These are phyloP conservation scores for Aspergillus hortae DNA, from an alignment of 2,329 filamentous ascomycete genomes.

Conservation along the genomic window DNA sequence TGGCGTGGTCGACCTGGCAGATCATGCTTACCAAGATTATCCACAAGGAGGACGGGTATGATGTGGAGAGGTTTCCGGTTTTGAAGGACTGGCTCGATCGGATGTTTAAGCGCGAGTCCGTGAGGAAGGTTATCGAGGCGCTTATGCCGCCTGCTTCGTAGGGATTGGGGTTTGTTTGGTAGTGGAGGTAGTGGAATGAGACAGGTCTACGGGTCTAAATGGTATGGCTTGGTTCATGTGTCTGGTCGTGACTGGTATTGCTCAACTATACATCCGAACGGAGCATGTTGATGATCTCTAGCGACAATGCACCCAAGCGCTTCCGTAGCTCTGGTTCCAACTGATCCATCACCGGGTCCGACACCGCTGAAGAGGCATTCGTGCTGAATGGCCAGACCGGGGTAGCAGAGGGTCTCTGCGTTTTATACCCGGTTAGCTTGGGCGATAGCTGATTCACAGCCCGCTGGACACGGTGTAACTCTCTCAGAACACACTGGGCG, in stretches of 20 bases:
- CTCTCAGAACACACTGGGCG: constrained; percentile 34
- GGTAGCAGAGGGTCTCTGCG: no score
- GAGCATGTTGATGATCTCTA: neutral
- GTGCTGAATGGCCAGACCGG: no score
- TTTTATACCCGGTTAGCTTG: neutral
- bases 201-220: neutral
- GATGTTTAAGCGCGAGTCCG: constrained; percentile 7
- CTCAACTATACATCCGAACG: neutral
- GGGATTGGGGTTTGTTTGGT: no score
- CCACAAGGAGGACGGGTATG: constrained; percentile 5
- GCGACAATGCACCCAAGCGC: neutral
- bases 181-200: no score
- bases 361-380: neutral
- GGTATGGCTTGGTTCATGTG: no score
- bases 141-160: neutral
- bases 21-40: constrained; percentile 1
- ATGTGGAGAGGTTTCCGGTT: constrained; percentile 7
- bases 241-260: neutral
- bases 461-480: constrained; percentile 34
- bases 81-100: constrained; percentile 15
- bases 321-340: neutral
- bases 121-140: constrained; percentile 4
- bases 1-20: constrained; percentile 38
- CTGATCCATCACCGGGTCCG: neutral
- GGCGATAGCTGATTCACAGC: constrained; percentile 27